Evolutionary conservation across 352 stramenopile genomes (phyloP), one percentile per base, ranked within the genome.

Genomic region (Elongisporangium undulatum): DNA sequence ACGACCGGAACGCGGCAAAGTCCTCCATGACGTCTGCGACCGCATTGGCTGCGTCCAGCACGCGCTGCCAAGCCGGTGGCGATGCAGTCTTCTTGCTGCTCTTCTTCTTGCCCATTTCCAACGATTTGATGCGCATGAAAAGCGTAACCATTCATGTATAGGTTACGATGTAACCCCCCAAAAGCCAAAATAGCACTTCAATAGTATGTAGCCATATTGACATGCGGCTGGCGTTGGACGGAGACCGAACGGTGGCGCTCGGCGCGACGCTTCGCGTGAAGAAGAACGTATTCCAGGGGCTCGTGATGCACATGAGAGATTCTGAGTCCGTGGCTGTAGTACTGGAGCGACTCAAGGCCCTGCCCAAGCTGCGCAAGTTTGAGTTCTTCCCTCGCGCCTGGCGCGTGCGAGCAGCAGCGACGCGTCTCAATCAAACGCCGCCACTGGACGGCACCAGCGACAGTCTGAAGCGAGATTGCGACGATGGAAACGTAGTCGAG

Each of bases 271-370:
- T 90, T 8, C 59, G 78, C 53, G 51, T 89, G 50, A 87, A 87
- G 68, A 87, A 89, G 62, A 92, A 92, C 54, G 65, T 60, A 0
- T 89, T 89, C 56, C 80, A 89, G 41, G 82, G 76, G n/a, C 62
- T 89, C 3, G 74, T 92, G 21, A 60, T 85, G 17, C 74, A 68
- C 49, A 58, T 89, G 29, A 21, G 49, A 9, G 62, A 71, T 8
- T 55, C 55, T 19, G 53, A 63, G 23, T n/a, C 71, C 12, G 54
- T 78, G 17, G 50, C n/a, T 0, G 56, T 64, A 48, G 59, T 77
- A 49, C 26, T 89, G 17, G 38, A 23, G 7, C 49, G 19, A 2
- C 20, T 79, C 55, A 62, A 75, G 58, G 58, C 64, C 57, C 56
- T 79, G 52, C 64, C 74, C 9, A 69, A 76, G 17, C 51, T 87